These are phyloP conservation scores for Candida ficus DNA, from an alignment of 805 yeast genomes.

Conservation along the genomic window DNA sequence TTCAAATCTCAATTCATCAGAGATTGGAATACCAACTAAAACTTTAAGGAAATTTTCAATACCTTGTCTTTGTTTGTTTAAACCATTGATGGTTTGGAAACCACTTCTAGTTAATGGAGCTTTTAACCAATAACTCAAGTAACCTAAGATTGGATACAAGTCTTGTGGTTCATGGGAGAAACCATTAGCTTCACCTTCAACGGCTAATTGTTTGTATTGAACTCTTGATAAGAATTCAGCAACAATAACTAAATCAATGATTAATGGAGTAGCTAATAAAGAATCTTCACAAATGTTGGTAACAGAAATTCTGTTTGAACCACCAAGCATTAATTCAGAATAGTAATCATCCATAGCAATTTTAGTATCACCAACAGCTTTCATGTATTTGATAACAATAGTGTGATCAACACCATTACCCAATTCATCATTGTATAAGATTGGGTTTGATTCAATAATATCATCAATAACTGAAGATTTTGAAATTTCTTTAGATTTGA, in stretches of 20 bases:
- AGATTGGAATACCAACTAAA: slow-evolving; percentile 83
- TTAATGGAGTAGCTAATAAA: slow-evolving; percentile 88
- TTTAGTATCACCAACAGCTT: slow-evolving; percentile 94
- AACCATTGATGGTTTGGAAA: slow-evolving; percentile 83
- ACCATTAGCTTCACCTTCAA: slow-evolving; percentile 5
- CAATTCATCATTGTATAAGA: slow-evolving; percentile 73
- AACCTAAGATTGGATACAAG: slow-evolving; percentile 80
- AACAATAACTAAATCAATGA: slow-evolving; percentile 85
- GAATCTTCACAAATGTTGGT: slow-evolving; percentile 98
- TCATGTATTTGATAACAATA: slow-evolving; percentile 89
- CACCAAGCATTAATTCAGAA: slow-evolving; percentile 95
- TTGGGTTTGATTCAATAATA: slow-evolving; percentile 81
- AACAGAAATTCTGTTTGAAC: slow-evolving; percentile 89
- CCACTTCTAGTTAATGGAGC: slow-evolving; percentile 95
- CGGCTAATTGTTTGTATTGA: slow-evolving; percentile 52
- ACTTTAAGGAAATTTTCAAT: slow-evolving; percentile 87
- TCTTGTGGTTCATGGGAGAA: slow-evolving; percentile 29
- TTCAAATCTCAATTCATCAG: slow-evolving; percentile 90
- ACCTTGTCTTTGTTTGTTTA: slow-evolving; percentile 92
- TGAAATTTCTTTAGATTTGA: slow-evolving; percentile 92
- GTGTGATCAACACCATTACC: slow-evolving; percentile 87
- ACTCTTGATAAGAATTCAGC: slow-evolving; percentile 89
- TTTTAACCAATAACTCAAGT: slow-evolving; percentile 91
- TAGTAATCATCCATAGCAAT: slow-evolving; percentile 99
- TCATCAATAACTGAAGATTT: slow-evolving; percentile 92